Evolutionary conservation across 1,139 yeast species (phyloP).

Genomic region (Scheffersomyces parashehatae): DNA sequence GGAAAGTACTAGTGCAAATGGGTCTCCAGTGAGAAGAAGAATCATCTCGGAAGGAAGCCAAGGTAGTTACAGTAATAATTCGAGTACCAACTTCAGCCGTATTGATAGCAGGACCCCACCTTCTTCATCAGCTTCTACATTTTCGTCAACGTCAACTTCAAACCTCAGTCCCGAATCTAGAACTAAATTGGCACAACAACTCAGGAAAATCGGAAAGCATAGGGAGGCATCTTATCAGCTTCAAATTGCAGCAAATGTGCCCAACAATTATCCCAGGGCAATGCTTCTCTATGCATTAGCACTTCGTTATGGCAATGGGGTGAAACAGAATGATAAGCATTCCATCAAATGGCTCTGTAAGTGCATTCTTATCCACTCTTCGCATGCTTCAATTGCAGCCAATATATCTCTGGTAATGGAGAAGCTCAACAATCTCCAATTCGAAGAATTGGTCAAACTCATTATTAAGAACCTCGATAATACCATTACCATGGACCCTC

Average conservation of each 20-base stretch:
- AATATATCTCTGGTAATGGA: slow-evolving; percentile 14
- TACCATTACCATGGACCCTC: slow-evolving; percentile 18
- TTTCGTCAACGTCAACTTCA: not conserved
- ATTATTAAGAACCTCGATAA: slow-evolving; percentile 25
- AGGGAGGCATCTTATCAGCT: slow-evolving; percentile 72
- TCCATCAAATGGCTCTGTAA: slow-evolving; percentile 64
- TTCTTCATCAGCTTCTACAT: not conserved
- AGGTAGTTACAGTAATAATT: slow-evolving; percentile 7
- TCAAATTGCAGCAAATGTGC: slow-evolving; percentile 60
- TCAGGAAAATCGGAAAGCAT: slow-evolving; percentile 59
- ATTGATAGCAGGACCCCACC: slow-evolving; percentile 1
- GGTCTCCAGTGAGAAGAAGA: slow-evolving; percentile 2
- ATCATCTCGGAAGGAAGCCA: slow-evolving; percentile 7
- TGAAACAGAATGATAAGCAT: slow-evolving; percentile 55
- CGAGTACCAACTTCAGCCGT: slow-evolving; percentile 6
- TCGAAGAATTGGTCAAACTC: slow-evolving; percentile 33
- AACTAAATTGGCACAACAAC: slow-evolving; percentile 52
- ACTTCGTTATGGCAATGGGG: slow-evolving; percentile 70
- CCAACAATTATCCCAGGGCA: slow-evolving; percentile 59
- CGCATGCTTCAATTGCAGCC: slow-evolving; percentile 5
- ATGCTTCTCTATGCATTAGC: slow-evolving; percentile 74
- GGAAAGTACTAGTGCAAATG: slow-evolving; percentile 6
- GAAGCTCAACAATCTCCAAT: slow-evolving; percentile 27
- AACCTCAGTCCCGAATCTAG: slow-evolving; percentile 44
- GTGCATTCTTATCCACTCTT: slow-evolving; percentile 25